These are phyloP conservation scores for Asclepias syriaca DNA, from an alignment of 257 asterid species.

Conservation along the genomic window DNA sequence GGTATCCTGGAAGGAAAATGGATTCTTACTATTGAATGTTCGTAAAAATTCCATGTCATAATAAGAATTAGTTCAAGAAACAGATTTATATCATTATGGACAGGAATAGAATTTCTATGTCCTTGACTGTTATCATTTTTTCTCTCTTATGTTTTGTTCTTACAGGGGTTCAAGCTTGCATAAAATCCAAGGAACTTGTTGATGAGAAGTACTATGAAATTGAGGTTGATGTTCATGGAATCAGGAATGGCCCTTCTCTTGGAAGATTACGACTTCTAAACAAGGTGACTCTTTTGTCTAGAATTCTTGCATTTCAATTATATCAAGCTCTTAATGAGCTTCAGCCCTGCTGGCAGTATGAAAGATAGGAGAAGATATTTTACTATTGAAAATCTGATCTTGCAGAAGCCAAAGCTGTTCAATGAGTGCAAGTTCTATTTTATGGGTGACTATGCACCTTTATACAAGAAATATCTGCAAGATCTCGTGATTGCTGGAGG, in stretches of 20 bases:
- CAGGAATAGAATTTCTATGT: not conserved
- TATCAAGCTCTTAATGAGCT: not conserved
- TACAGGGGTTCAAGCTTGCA: constrained; percentile 82
- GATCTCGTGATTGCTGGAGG: constrained; percentile 85
- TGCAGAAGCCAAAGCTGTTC: constrained; percentile 86
- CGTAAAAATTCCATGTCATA: constrained; percentile 24
- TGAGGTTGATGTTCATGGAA: constrained; percentile 67
- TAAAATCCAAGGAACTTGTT: constrained; percentile 50
- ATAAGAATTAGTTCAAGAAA: not conserved
- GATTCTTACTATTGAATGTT: constrained; percentile 69
- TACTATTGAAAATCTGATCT: constrained; percentile 4
- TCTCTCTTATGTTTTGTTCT: constrained; percentile 4
- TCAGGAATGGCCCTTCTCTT: constrained; percentile 65
- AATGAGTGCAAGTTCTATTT: constrained; percentile 58
- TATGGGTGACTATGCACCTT: constrained; percentile 56
- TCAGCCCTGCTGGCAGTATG: not conserved
- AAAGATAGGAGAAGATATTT: not conserved
- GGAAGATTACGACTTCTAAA: constrained; percentile 68
- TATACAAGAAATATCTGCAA: constrained; percentile 68
- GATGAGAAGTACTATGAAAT: constrained; percentile 73
- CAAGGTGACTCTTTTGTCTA: constrained; percentile 46
- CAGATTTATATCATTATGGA: not conserved
- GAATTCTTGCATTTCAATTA: not conserved
- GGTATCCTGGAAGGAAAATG: constrained; percentile 93
- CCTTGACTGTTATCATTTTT: not conserved